Evolutionary conservation across 208 protist species (phyloP), one percentile per base, ranked within the genome.

Genomic region (Trypanosoma brucei): DNA sequence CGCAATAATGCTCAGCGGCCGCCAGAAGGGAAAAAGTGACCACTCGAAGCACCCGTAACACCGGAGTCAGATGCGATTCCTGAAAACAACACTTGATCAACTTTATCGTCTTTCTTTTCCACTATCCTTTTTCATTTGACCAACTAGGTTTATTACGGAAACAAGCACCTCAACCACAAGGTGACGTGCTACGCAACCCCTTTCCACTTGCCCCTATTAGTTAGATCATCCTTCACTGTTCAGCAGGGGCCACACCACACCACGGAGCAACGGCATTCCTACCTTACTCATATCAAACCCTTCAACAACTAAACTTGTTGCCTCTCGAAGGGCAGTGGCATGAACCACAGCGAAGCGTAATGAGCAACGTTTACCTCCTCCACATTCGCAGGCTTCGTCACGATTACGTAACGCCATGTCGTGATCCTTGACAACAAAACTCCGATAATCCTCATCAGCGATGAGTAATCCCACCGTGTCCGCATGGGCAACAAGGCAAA

Each of bases 391-490:
- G 22, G 22, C 22, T 22, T 22, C 22, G 22, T 22, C 22, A 22
- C 22, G 22, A 22, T 22, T 22, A 22, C 22, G 22, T 22, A 22
- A 22, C 22, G 22, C 22, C 22, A 22, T 22, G 22, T 22, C 22
- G 22, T 22, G 22, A 22, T 22, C 22, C 22, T 22, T 22, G 22
- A 22, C 54, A 62, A 59, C 14, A 62, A 53, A 30, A 51, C 34
- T 33, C 68, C 65, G 68, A 65, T 92, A 92, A 59, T 92, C 85
- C 22, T 78, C 68, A 49, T 84, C 85, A 6, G 61, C 57, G 2
- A 83, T 65, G 33, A 92, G 69, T 44, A 86, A 57, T 1, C 62
- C 81, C 30, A 85, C 61, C 9, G 46, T 68, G 37, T 82, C 74
- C 0, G 67, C 50, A 8, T 66, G 82, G 22, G 81, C 81, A 40